Base-by-base conservation (phyloP, 306 rosid species). In the Corylus americana region DNA sequence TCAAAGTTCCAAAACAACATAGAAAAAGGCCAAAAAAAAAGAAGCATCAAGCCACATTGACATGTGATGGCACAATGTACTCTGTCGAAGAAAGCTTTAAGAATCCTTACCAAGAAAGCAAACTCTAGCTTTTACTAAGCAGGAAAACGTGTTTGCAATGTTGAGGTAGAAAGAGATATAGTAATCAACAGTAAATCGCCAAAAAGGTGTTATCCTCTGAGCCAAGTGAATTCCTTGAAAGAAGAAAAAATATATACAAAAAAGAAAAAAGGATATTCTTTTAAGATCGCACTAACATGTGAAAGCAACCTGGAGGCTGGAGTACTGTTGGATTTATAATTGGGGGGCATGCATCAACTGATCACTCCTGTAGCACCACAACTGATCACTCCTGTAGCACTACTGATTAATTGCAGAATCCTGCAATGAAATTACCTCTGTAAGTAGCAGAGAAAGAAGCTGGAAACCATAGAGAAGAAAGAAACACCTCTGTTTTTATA, bases 291-390 rank as follows among this genome's bases (percentile, higher is more conserved):
- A 90, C 99, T 93, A 77, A 96, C 99, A 96, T 96, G 91, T 96
- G 98, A 89, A 96, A 93, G 92, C 98, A 96, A 89, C 91, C 99
- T 13, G 99, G 99, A 71, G 25, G 90, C 99, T 13, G 99, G 99
- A 71, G 25, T 22, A 22, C 99, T 1, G 99, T 93, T 57, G 98
- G 99, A 80, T 96, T 93, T 84, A 93, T 96, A 31, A 31, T 13
- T 98, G 99, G 68, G 99, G 1, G 8, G 8, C 80, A 96, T 91
- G 81, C 97, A 96, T 85, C 98, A 85, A 81, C 88, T 86, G 83
- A 91, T 96, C 78, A 93, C 99, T 85, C 99, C 98, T 82, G 80
- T 74, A 77, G 99, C 98, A 68, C 99, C 25, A 22, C 99, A 82
- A 4, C 39, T 35, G 39, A 35, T 4, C 39, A 35, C 39, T 35